Percentiles rank a stretch among this genome's conserved stretches.
Evolutionary conservation across 345 rosid species (phyloP).

Genomic region (Dipteronia dyeriana): DNA sequence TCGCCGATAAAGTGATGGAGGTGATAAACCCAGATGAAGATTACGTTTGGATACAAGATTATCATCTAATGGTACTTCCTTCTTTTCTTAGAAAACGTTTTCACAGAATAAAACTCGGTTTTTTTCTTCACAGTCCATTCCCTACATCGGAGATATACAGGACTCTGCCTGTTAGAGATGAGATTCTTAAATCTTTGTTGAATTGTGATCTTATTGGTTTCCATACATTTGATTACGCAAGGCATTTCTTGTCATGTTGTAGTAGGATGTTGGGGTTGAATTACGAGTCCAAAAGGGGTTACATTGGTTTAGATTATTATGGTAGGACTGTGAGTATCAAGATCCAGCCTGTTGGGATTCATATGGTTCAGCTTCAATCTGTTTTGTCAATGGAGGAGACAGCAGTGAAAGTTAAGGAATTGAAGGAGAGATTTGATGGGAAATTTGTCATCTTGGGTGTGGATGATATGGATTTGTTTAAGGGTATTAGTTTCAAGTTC

Average conservation of each 20-base stretch:
- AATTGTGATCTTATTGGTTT: slow-evolving; percentile 86
- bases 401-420: slow-evolving; percentile 42
- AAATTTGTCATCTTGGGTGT: slow-evolving; percentile 63
- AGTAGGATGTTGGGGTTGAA: slow-evolving; percentile 80
- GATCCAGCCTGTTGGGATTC: slow-evolving; percentile 79
- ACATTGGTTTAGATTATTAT: slow-evolving; percentile 77
- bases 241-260: slow-evolving; percentile 84
- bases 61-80: slow-evolving; percentile 82
- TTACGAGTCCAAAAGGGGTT: slow-evolving; percentile 77
- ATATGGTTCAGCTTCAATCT: slow-evolving; percentile 67
- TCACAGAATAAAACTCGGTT: slow-evolving; percentile 59
- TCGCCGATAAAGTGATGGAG: slow-evolving; percentile 67
- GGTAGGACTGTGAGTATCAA: slow-evolving; percentile 77
- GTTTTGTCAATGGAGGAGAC: slow-evolving; percentile 44
- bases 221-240: slow-evolving; percentile 84
- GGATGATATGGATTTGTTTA: slow-evolving; percentile 82
- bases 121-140: slow-evolving; percentile 70
- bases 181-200: slow-evolving; percentile 63
- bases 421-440: slow-evolving; percentile 57
- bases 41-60: slow-evolving; percentile 83
- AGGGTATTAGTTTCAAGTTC: slow-evolving; percentile 75
- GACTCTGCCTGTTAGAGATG: slow-evolving; percentile 72
- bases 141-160: slow-evolving; percentile 78
- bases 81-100: slow-evolving; percentile 61
- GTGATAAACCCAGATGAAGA: slow-evolving; percentile 66